These are phyloP conservation scores for Pythium pyrilobum DNA, from an alignment of 352 stramenopile species.

Conservation along the genomic window DNA sequence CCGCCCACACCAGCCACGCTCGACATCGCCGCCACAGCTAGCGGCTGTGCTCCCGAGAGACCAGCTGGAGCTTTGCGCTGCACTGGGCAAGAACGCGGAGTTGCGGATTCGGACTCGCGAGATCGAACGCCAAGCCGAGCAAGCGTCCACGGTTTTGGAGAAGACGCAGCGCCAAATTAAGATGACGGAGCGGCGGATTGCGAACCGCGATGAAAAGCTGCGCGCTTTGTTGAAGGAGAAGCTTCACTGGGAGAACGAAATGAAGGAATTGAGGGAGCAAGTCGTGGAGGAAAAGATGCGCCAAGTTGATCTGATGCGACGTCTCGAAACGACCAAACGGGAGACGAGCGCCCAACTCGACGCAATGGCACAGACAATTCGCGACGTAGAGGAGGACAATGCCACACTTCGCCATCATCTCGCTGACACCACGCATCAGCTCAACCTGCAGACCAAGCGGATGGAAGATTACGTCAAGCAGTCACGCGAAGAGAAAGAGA, in stretches of 20 bases:
- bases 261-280: constrained; percentile 50
- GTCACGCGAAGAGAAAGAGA: constrained; percentile 52
- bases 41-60: constrained; percentile 24
- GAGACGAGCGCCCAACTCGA: constrained; percentile 37
- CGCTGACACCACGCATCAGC: constrained; percentile 35
- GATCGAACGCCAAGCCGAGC: constrained; percentile 44
- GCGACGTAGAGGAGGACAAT: constrained; percentile 40
- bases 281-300: constrained; percentile 72
- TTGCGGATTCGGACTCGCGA: constrained; percentile 49
- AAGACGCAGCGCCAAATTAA: constrained; percentile 58
- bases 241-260: constrained; percentile 57
- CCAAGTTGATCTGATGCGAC: constrained; percentile 55
- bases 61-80: constrained; percentile 50
- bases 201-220: constrained; percentile 61
- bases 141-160: constrained; percentile 37
- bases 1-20: constrained; percentile 14
- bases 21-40: constrained; percentile 6
- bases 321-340: constrained; percentile 44
- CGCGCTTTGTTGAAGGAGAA: constrained; percentile 61
- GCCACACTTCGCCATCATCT: constrained; percentile 28
- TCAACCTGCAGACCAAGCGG: constrained; percentile 34
- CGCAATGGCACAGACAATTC: constrained; percentile 24
- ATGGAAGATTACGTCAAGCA: constrained; percentile 46
- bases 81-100: constrained; percentile 59
- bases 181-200: constrained; percentile 41